Evolutionary conservation across 768 basidiomycete species (phyloP), one percentile per base, ranked within the genome.

Genomic region (Agrocybe praecox): DNA sequence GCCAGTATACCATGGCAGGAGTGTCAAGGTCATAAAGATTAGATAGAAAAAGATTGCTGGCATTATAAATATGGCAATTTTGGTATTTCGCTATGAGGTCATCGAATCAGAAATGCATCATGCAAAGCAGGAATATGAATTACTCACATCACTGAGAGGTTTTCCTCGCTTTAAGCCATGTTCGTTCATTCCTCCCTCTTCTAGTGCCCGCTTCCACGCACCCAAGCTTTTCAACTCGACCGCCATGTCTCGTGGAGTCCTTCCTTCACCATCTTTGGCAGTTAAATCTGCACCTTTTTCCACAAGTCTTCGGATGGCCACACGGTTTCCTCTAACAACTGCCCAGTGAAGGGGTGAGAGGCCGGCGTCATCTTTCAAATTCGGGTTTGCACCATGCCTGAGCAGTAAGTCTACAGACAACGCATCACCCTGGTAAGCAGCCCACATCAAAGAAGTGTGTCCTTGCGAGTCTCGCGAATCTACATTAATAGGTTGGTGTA

Each of bases 401-500:
- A 99, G 80, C 42, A 99, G 74, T 46, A 98, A 72, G 60, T 98
- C 95, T 6, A 98, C 95, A 2, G 92, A 94, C 32, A 98, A 83
- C 1, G 94, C 95, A 67, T 99, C 97, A 46, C 97, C 97, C 70
- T 99, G 97, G 72, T 98, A 99, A 9, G 94, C 93, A 6, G 97
- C 97, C 97, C 97, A 99, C 93, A 98, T 97, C 49, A 98, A 80
- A 0, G 92, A 82, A 0, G 96, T 97, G 68, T 98, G 97, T 0
- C 97, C 97, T 65, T 93, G 90, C 1, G 87, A 79, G 70, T 99
- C 97, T 40, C 87, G 83, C 46, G 89, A 89, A 69, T 99, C 97
- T 56, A 98, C 89, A 43, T 86, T 88, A 60, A 99, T 84, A 2
- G 96, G 95, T 69, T 98, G 96, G 68, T 96, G 93, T 6, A 98